Conservation (phyloP, 768 basidiomycete genomes). For the Fistulinella prunicolor region DNA sequence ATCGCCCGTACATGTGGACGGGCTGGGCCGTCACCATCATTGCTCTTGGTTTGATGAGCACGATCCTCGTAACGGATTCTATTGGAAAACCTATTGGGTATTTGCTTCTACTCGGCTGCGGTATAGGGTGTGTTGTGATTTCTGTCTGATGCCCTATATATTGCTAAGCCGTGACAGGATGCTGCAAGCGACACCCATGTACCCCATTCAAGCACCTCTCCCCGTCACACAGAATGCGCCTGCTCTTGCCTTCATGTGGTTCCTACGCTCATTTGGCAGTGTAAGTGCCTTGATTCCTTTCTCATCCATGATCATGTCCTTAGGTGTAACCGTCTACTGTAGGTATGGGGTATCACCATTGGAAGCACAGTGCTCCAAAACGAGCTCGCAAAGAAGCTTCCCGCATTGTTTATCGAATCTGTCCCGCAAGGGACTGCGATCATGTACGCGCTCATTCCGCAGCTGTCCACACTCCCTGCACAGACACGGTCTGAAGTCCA, state of each 20-base stretch:
- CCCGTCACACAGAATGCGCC: not conserved
- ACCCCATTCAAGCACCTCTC: not conserved
- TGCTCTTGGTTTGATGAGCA: constrained; percentile 36
- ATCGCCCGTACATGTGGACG: constrained; percentile 32
- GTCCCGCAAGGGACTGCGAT: not conserved
- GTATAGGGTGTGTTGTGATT: not conserved
- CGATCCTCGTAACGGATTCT: constrained; percentile 25
- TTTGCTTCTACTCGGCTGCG: not conserved
- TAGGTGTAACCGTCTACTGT: not conserved
- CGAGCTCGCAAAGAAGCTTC: not conserved
- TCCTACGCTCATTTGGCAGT: not conserved
- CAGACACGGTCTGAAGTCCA: not conserved
- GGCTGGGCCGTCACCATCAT: constrained; percentile 34
- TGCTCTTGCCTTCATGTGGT: not conserved
- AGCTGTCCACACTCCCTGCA: not conserved
- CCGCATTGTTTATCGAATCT: not conserved
- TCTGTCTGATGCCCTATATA: not conserved
- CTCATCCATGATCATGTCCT: not conserved
- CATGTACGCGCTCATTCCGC: not conserved
- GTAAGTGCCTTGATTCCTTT: not conserved
- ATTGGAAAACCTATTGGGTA: constrained; percentile 20
- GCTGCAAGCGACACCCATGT: not conserved
- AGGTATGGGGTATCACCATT: not conserved
- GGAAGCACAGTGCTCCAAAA: not conserved
- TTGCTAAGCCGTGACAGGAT: not conserved